A percentile compares a stretch with the other conserved stretches of the same genome.
phyloP scores from a whole-genome alignment of 768 basidiomycete genomes.

The Pleurotus djamor region DNA sequence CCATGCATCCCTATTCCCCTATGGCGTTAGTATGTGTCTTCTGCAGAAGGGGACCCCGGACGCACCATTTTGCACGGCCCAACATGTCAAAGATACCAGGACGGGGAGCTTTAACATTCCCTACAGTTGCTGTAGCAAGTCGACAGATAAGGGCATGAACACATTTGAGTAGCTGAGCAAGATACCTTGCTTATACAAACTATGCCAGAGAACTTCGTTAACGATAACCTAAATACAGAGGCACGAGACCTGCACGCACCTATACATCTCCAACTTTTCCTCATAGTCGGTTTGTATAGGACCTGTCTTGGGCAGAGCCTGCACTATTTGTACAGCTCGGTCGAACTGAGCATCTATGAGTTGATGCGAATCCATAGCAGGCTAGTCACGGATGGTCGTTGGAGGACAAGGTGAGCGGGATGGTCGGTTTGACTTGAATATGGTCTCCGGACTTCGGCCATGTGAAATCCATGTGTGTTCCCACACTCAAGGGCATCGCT shows the following conservation, averaged over 20 bases:
- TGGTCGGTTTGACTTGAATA: neutral
- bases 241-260: conserved; percentile 37
- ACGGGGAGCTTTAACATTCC: conserved; percentile 76
- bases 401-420: neutral
- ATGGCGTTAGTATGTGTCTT: conserved; percentile 6
- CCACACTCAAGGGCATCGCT: neutral
- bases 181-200: conserved; percentile 88
- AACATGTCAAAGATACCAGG: conserved; percentile 92
- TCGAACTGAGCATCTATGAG: conserved; percentile 86
- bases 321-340: conserved; percentile 92
- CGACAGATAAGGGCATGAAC: conserved; percentile 5
- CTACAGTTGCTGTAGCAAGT: conserved; percentile 71
- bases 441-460: neutral
- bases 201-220: neutral
- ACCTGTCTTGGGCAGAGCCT: conserved; percentile 88
- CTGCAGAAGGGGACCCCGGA: neutral
- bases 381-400: neutral
- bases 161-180: conserved; percentile 1
- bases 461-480: neutral
- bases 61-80: conserved; percentile 92
- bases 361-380: conserved; percentile 56
- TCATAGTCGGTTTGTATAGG: conserved; percentile 96
- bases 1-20: conserved; percentile 81
- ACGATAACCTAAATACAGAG: neutral
- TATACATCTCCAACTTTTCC: conserved; percentile 93